Evolutionary conservation across 1,139 yeast species (phyloP).

Genomic region (Geotrichum phurueaensis): DNA sequence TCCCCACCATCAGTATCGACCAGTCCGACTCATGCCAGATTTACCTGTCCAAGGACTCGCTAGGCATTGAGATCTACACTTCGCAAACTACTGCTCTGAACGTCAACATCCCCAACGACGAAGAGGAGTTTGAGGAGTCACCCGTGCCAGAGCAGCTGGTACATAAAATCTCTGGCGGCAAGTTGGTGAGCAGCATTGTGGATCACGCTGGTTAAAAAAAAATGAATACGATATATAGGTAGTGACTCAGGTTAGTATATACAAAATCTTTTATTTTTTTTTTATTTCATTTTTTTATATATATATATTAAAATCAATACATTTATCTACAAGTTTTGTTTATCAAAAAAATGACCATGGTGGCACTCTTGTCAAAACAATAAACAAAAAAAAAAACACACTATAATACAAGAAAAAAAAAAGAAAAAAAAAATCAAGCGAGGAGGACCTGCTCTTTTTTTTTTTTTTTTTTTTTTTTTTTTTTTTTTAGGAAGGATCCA

Average conservation of each 20-base stretch:
- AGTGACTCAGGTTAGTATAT: background rate
- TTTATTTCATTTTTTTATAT: too few relatives aligned
- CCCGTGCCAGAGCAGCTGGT: constrained; percentile 87
- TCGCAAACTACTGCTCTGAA: constrained; percentile 82
- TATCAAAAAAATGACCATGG: background rate
- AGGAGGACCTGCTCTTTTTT: too few relatives aligned
- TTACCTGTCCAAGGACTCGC: constrained; percentile 65
- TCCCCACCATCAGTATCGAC: constrained; percentile 81
- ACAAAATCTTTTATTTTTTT: background rate
- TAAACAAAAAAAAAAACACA: background rate
- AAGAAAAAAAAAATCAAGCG: background rate
- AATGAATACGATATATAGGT: background rate
- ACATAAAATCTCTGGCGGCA: constrained; percentile 49
- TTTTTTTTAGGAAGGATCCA: background rate
- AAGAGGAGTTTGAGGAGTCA: constrained; percentile 62
- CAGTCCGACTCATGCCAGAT: constrained; percentile 82
- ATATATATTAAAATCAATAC: background rate
- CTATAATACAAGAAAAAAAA: background rate
- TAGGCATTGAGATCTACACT: constrained; percentile 70
- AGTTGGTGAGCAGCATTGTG: constrained; percentile 47
- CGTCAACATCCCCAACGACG: constrained; percentile 64
- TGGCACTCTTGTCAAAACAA: background rate
- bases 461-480: background rate
- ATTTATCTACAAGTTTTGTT: background rate
- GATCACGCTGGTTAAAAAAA: constrained; percentile 48